phyloP scores from a whole-genome alignment of 805 yeast genomes.

The Teunomyces kruisii region DNA sequence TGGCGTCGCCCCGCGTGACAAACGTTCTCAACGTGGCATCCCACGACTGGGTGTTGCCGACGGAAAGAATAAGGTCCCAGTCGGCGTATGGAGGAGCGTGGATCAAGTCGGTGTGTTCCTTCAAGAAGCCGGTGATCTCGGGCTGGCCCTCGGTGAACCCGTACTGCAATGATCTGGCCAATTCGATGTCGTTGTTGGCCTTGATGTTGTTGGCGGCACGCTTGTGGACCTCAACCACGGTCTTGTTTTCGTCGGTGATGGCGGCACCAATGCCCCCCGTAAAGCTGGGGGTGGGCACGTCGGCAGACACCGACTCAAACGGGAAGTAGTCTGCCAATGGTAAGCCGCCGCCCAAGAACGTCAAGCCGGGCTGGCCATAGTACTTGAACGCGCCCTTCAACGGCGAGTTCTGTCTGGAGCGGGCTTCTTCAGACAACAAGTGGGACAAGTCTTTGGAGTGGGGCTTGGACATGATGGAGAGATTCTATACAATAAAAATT shows the following conservation, averaged over 20 bases:
- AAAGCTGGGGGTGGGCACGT: conserved; percentile 80
- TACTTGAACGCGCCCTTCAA: conserved; percentile 83
- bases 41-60: conserved; percentile 91
- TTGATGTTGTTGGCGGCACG: conserved; percentile 19
- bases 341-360: conserved; percentile 93
- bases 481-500: too few species aligned
- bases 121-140: conserved; percentile 64
- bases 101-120: conserved; percentile 64
- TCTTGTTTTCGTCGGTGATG: conserved; percentile 40
- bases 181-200: conserved; percentile 55
- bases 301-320: conserved; percentile 70
- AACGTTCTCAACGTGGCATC: conserved; percentile 80
- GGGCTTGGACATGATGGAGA: conserved; percentile 25
- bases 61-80: conserved; percentile 71
- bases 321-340: conserved; percentile 93
- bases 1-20: conserved; percentile 74
- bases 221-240: conserved; percentile 45
- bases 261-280: conserved; percentile 72
- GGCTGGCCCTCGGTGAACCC: conserved; percentile 83
- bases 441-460: conserved; percentile 70
- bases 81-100: conserved; percentile 49
- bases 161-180: conserved; percentile 87
- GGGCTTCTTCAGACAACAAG: conserved; percentile 75
- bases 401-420: conserved; percentile 72
- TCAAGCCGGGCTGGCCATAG: conserved; percentile 68